A percentile compares a stretch with the other conserved stretches of the same genome.
phyloP scores from a whole-genome alignment of 768 basidiomycete species.

The Tylopilus intermedius region DNA sequence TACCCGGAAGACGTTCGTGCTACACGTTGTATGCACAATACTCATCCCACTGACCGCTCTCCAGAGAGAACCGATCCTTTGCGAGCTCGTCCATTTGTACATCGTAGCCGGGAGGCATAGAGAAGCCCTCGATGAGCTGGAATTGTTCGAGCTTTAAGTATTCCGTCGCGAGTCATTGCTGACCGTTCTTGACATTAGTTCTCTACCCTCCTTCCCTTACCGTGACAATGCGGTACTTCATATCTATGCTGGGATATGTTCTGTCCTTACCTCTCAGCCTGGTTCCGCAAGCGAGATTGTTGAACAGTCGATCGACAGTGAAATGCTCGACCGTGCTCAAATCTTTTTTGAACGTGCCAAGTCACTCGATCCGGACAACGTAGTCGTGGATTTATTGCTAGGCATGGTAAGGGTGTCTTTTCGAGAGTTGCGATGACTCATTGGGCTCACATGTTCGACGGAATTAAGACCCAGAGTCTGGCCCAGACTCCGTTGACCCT shows the following conservation, averaged over 20 bases:
- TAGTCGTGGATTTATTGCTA: slow-evolving; percentile 49
- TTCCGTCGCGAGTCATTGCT: neutral
- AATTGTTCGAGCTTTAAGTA: slow-evolving; percentile 52
- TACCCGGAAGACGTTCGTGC: slow-evolving; percentile 56
- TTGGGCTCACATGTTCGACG: neutral
- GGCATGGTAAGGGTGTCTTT: slow-evolving; percentile 38
- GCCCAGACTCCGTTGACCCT: slow-evolving; percentile 15
- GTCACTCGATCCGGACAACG: slow-evolving; percentile 53
- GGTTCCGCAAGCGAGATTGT: slow-evolving; percentile 3
- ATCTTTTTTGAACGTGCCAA: slow-evolving; percentile 62
- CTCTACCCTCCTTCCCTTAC: slow-evolving; percentile 84
- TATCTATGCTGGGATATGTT: slow-evolving; percentile 75
- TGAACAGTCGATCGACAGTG: slow-evolving; percentile 32
- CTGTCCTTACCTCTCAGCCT: slow-evolving; percentile 55
- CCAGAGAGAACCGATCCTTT: slow-evolving; percentile 71
- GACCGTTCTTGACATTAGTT: slow-evolving; percentile 41
- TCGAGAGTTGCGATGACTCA: neutral
- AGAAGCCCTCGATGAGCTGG: slow-evolving; percentile 79
- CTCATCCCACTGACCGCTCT: slow-evolving; percentile 11
- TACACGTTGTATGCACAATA: neutral
- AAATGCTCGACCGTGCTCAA: slow-evolving; percentile 44
- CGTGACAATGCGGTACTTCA: slow-evolving; percentile 77
- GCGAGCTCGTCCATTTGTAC: slow-evolving; percentile 68
- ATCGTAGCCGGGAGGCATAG: slow-evolving; percentile 52
- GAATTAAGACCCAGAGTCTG: slow-evolving; percentile 20